phyloP scores from a whole-genome alignment of 2,329 filamentous ascomycete species.

The Monilinia vaccinii-corymbosi region DNA sequence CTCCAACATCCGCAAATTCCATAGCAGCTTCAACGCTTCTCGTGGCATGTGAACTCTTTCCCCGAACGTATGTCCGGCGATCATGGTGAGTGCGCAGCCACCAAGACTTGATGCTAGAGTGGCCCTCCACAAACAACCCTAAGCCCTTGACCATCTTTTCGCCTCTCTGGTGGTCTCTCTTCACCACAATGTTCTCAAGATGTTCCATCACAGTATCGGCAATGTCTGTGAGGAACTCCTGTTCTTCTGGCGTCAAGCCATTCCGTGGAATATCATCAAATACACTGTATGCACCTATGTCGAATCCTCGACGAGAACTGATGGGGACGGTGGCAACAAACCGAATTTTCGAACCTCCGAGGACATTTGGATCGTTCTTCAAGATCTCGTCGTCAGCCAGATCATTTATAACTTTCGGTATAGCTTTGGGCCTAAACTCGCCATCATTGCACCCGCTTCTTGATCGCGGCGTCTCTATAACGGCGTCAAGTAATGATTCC shows the following conservation, averaged over 20 bases:
- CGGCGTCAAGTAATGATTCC: conserved; percentile 23
- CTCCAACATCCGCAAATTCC: background rate
- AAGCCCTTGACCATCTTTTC: conserved; percentile 11
- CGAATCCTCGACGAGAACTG: conserved; percentile 20
- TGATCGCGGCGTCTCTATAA: background rate
- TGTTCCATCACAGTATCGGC: conserved; percentile 49
- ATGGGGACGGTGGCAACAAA: conserved; percentile 24
- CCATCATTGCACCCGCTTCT: background rate
- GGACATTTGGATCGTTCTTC: conserved; percentile 14
- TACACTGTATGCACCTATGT: conserved; percentile 32
- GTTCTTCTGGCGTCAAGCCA: conserved; percentile 39
- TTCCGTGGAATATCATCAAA: conserved; percentile 46
- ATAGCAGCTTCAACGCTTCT: background rate
- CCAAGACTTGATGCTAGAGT: conserved; percentile 13
- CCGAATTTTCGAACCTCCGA: conserved; percentile 15
- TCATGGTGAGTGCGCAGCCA: conserved; percentile 23
- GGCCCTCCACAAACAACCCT: conserved; percentile 9
- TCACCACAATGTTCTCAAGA: conserved; percentile 45
- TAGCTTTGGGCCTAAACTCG: background rate
- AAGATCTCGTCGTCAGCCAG: conserved; percentile 12
- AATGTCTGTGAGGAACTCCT: conserved; percentile 49
- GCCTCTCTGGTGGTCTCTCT: conserved; percentile 30
- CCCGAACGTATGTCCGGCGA: background rate
- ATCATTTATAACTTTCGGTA: conserved; percentile 11
- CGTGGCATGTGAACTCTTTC: background rate